These are phyloP conservation scores for Mrakiaceae sp. DNA, from an alignment of 1,284 basidiomycete genomes.

Conservation along the genomic window DNA sequence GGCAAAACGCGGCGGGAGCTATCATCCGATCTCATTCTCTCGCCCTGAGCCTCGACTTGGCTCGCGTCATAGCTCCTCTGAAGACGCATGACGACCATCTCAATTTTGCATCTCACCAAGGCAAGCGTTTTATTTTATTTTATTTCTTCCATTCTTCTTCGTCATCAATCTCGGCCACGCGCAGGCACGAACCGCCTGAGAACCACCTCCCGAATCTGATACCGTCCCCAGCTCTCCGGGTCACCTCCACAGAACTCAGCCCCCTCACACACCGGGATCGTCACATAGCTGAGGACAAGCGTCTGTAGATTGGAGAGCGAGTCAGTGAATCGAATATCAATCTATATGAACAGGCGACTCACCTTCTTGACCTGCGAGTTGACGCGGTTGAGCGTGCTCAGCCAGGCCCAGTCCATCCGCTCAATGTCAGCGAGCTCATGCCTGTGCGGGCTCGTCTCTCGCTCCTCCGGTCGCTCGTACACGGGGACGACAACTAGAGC, in stretches of 20 bases:
- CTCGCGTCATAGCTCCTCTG: no score
- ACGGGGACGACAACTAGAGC: slow-evolving; percentile 78
- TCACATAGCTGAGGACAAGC: slow-evolving; percentile 76
- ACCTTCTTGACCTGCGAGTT: slow-evolving; percentile 97
- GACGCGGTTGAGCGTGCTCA: slow-evolving; percentile 92
- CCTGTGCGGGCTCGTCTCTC: slow-evolving; percentile 46
- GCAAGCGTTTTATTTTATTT: no score
- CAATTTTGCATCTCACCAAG: no score
- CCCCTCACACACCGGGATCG: slow-evolving; percentile 50
- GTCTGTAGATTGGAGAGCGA: slow-evolving; percentile 46
- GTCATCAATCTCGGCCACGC: slow-evolving; percentile 65
- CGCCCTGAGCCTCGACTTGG: no score
- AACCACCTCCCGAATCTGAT: slow-evolving; percentile 72
- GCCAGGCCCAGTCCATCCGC: slow-evolving; percentile 87
- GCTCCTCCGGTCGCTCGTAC: slow-evolving; percentile 71
- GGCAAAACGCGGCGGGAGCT: no score
- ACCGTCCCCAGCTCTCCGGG: slow-evolving; percentile 58
- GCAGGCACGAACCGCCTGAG: slow-evolving; percentile 80
- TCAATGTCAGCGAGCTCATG: slow-evolving; percentile 43
- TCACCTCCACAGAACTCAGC: slow-evolving; percentile 41
- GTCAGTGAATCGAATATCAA: background rate
- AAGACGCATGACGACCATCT: no score
- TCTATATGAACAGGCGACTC: slow-evolving; percentile 13
- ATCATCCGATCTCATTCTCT: no score
- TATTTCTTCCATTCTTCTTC: no score